phyloP scores from a whole-genome alignment of 2,329 filamentous ascomycete species.

The Diaporthe sp. region DNA sequence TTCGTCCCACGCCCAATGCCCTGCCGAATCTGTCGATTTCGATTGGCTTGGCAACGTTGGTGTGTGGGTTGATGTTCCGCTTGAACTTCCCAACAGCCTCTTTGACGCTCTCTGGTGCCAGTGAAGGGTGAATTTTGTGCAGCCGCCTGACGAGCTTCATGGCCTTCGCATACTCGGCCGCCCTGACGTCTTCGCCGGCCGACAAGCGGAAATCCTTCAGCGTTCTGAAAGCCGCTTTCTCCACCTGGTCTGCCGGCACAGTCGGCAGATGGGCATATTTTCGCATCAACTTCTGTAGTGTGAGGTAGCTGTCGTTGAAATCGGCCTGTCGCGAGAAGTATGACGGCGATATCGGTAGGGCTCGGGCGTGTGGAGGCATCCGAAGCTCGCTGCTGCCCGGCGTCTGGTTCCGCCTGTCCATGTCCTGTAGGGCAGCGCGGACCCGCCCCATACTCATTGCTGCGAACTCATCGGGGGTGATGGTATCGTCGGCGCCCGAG shows the following conservation, averaged over 20 bases:
- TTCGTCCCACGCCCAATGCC: slow-evolving; percentile 83
- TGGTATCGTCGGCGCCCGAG: slow-evolving; percentile 11
- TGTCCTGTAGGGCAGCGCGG: slow-evolving; percentile 26
- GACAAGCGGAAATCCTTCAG: slow-evolving; percentile 80
- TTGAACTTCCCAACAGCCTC: slow-evolving; percentile 78
- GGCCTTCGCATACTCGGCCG: slow-evolving; percentile 83
- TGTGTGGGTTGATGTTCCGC: slow-evolving; percentile 79
- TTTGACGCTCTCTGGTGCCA: slow-evolving; percentile 80
- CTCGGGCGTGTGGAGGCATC: slow-evolving; percentile 69
- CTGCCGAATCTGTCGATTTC: slow-evolving; percentile 83
- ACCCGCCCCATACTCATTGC: slow-evolving; percentile 7
- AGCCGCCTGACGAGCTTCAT: slow-evolving; percentile 82
- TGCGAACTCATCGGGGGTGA: slow-evolving; percentile 29
- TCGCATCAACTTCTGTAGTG: slow-evolving; percentile 78
- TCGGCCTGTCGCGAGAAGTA: slow-evolving; percentile 91
- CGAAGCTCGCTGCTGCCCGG: slow-evolving; percentile 48
- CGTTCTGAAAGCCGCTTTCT: slow-evolving; percentile 85
- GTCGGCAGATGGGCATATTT: slow-evolving; percentile 82
- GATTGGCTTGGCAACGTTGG: slow-evolving; percentile 73
- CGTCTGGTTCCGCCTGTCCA: slow-evolving; percentile 41
- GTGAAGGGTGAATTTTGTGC: slow-evolving; percentile 85
- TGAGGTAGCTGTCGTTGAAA: slow-evolving; percentile 88
- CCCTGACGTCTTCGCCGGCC: slow-evolving; percentile 80
- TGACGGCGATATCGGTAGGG: slow-evolving; percentile 88
- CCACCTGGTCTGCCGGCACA: slow-evolving; percentile 74